Evolutionary conservation across 2,329 filamentous ascomycete genomes (phyloP).

Genomic region (Setomelanomma holmii): DNA sequence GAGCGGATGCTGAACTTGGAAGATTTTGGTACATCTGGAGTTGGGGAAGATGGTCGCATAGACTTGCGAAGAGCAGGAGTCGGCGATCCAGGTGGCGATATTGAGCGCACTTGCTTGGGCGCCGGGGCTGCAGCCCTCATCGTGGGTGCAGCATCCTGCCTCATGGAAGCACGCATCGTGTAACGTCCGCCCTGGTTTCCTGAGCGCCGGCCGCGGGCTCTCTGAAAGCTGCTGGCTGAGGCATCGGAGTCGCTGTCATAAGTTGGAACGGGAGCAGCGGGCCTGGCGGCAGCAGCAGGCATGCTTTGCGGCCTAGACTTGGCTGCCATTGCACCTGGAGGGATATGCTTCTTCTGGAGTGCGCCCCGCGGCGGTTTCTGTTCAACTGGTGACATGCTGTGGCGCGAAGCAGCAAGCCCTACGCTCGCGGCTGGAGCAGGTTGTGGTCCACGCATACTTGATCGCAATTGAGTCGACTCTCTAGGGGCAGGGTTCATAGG

Average conservation of each 20-base stretch:
- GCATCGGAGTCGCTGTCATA: conserved; percentile 54
- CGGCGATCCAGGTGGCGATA: conserved; percentile 41
- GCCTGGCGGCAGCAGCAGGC: conserved; percentile 17
- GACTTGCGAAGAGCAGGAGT: conserved; percentile 39
- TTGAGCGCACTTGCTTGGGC: conserved; percentile 51
- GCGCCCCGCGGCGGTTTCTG: conserved; percentile 42
- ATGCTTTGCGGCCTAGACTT: conserved; percentile 38
- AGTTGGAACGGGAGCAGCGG: conserved; percentile 30
- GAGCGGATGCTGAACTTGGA: conserved; percentile 75
- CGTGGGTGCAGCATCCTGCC: conserved; percentile 49
- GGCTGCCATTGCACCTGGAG: conserved; percentile 25
- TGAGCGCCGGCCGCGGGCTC: conserved; percentile 54
- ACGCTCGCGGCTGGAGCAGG: background rate
- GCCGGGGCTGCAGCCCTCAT: conserved; percentile 42
- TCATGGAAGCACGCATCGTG: conserved; percentile 77
- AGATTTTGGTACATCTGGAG: conserved; percentile 39
- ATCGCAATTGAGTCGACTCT: conserved; percentile 38
- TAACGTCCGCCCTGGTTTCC: conserved; percentile 55
- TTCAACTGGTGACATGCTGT: conserved; percentile 36
- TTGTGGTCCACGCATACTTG: conserved; percentile 47
- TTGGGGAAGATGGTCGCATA: conserved; percentile 42
- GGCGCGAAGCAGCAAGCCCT: conserved; percentile 44
- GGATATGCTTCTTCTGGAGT: conserved; percentile 50
- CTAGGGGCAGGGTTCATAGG: no score
- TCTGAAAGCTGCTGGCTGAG: conserved; percentile 78